Evolutionary conservation across 768 basidiomycete species (phyloP).

Genomic region (Cystobasidium onofrii): DNA sequence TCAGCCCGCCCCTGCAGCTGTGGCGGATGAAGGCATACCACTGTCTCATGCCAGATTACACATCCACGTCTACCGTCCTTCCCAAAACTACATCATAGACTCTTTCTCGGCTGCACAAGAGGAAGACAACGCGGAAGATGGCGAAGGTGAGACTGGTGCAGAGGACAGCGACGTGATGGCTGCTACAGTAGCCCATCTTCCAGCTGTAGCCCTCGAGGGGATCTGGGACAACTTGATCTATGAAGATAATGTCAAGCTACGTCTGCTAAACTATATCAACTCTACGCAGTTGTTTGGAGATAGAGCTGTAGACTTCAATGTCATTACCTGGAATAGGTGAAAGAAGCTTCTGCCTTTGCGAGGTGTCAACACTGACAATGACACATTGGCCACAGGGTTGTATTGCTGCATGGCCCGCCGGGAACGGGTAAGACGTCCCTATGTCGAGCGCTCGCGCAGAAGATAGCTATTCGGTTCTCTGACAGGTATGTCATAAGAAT

Average conservation of each 20-base stretch:
- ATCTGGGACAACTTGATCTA: constrained; percentile 84
- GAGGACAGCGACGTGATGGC: constrained; percentile 71
- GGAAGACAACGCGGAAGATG: constrained; percentile 29
- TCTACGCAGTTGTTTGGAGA: constrained; percentile 89
- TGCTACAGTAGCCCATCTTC: constrained; percentile 80
- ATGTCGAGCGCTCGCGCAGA: constrained; percentile 89
- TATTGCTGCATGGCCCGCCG: constrained; percentile 89
- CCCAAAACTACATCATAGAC: constrained; percentile 53
- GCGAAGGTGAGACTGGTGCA: constrained; percentile 50
- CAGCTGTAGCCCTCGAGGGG: constrained; percentile 73
- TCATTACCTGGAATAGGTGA: constrained; percentile 88
- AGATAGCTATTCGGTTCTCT: constrained; percentile 79
- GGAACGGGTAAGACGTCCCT: constrained; percentile 92
- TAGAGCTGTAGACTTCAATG: constrained; percentile 54
- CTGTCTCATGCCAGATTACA: constrained; percentile 42
- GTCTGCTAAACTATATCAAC: constrained; percentile 85
- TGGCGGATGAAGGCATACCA: not conserved
- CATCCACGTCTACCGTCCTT: constrained; percentile 82
- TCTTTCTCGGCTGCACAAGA: constrained; percentile 54
- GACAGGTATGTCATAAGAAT: constrained; percentile 54
- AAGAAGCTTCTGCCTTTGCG: constrained; percentile 16
- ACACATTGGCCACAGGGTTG: constrained; percentile 52
- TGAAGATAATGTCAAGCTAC: constrained; percentile 67
- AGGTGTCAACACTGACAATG: not conserved
- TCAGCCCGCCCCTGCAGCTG: not conserved